These are phyloP conservation scores for Calonectria henricotiae DNA, from an alignment of 2,329 filamentous ascomycete genomes.

Conservation along the genomic window DNA sequence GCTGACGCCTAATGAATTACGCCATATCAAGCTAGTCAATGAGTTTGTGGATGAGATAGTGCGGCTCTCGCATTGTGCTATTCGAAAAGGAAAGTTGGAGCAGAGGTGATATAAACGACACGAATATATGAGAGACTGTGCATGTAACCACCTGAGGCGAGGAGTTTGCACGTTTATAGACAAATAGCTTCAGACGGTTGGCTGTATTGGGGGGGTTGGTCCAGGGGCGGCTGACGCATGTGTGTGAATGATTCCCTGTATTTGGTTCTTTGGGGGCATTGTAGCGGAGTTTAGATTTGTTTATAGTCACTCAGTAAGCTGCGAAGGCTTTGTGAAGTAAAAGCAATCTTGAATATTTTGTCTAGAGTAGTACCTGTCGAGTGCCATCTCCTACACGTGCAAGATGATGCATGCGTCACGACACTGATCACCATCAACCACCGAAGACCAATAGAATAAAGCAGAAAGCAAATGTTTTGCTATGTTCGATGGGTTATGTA, in stretches of 20 bases:
- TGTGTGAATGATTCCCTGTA: conserved; percentile 10
- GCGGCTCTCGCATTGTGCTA: conserved; percentile 61
- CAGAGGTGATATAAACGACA: not conserved
- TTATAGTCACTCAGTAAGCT: not conserved
- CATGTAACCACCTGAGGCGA: not conserved
- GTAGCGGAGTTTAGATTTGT: not conserved
- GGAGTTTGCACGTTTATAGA: conserved; percentile 15
- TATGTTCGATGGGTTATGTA: no score
- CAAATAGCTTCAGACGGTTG: conserved; percentile 3
- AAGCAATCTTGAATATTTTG: not conserved
- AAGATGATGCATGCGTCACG: not conserved
- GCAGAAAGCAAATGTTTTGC: no score
- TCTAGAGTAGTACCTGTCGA: not conserved
- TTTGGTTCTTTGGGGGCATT: not conserved
- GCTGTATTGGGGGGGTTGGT: not conserved
- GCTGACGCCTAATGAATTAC: conserved; percentile 56
- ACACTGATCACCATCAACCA: not conserved
- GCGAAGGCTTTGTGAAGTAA: no score
- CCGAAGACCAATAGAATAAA: not conserved
- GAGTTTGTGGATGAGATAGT: conserved; percentile 63
- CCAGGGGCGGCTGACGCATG: not conserved
- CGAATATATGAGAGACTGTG: not conserved
- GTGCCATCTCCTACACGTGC: not conserved
- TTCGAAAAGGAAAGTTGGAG: conserved; percentile 52
- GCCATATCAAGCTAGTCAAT: conserved; percentile 61